Conservation (phyloP, 78 protist genomes). For the Blattamonas nauphoetae region DNA sequence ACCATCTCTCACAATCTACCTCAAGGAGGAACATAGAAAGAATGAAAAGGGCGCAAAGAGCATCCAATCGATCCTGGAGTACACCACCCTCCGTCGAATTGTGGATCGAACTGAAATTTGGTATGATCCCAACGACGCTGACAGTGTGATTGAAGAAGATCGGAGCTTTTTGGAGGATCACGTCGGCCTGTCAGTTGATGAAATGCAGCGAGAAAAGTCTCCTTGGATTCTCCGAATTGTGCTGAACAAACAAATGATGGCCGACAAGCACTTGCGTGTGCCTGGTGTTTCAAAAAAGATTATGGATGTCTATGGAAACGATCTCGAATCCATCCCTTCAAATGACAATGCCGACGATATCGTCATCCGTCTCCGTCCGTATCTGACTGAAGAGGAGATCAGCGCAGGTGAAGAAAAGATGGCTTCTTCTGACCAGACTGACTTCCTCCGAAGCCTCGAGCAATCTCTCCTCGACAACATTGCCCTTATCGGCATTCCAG, state of each 20-base stretch:
- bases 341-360: slow-evolving; percentile 76
- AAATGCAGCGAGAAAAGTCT: background rate
- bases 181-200: slow-evolving; percentile 16
- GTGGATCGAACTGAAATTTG: slow-evolving; percentile 64
- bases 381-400: slow-evolving; percentile 5
- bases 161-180: slow-evolving; percentile 40
- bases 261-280: slow-evolving; percentile 48
- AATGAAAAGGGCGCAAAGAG: slow-evolving; percentile 32
- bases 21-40: slow-evolving; percentile 29
- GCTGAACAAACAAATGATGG: slow-evolving; percentile 51
- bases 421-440: slow-evolving; percentile 22
- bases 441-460: slow-evolving; percentile 56
- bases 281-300: slow-evolving; percentile 52
- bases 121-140: slow-evolving; percentile 82
- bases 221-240: slow-evolving; percentile 34
- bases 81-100: slow-evolving; percentile 63
- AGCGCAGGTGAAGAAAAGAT: background rate
- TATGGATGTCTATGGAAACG: slow-evolving; percentile 25
- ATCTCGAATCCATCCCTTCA: slow-evolving; percentile 44
- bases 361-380: slow-evolving; percentile 57
- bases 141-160: slow-evolving; percentile 70
- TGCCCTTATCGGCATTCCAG: slow-evolving; percentile 67
- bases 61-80: slow-evolving; percentile 48
- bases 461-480: slow-evolving; percentile 49
- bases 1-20: slow-evolving; percentile 72